These are phyloP conservation scores for Cystobasidium sp. DNA, from an alignment of 1,284 basidiomycete genomes.

Conservation along the genomic window DNA sequence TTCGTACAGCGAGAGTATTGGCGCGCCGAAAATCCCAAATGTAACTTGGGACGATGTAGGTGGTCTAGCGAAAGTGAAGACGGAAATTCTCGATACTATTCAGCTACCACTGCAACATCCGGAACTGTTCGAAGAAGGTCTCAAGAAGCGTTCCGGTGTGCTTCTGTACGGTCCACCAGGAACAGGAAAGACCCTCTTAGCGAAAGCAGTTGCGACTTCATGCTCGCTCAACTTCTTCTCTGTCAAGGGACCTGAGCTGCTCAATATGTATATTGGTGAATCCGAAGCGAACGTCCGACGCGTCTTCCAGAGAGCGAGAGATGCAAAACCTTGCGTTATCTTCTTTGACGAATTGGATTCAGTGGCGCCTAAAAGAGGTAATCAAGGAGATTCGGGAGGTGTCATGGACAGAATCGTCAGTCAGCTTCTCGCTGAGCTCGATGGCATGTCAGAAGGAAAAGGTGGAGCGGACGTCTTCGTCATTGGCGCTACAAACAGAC, in stretches of 20 bases:
- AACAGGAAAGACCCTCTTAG: conserved; percentile 60
- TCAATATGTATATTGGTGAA: conserved; percentile 62
- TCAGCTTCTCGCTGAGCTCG: conserved; percentile 60
- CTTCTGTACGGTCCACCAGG: conserved; percentile 59
- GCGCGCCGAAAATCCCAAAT: conserved; percentile 93
- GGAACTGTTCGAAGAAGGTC: conserved; percentile 86
- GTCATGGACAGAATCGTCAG: conserved; percentile 61
- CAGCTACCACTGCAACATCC: conserved; percentile 93
- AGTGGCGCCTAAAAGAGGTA: conserved; percentile 60
- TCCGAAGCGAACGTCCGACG: conserved; percentile 60
- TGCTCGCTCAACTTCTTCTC: conserved; percentile 61
- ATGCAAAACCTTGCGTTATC: conserved; percentile 61
- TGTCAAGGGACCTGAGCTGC: conserved; percentile 60
- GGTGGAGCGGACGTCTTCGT: conserved; percentile 59
- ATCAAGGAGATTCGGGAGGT: conserved; percentile 61
- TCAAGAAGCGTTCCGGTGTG: conserved; percentile 90
- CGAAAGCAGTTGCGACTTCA: conserved; percentile 61
- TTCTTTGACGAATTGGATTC: conserved; percentile 61
- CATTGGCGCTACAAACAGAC: conserved; percentile 60
- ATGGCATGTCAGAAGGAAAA: conserved; percentile 58
- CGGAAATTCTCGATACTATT: conserved; percentile 95
- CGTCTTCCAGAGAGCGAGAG: conserved; percentile 59
- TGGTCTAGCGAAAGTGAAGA: conserved; percentile 83
- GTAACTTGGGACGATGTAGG: conserved; percentile 99
- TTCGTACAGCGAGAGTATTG: conserved; percentile 88